Evolutionary conservation across 768 basidiomycete genomes (phyloP), one percentile per base, ranked within the genome.

Genomic region (Phlebiopsis gigantea): DNA sequence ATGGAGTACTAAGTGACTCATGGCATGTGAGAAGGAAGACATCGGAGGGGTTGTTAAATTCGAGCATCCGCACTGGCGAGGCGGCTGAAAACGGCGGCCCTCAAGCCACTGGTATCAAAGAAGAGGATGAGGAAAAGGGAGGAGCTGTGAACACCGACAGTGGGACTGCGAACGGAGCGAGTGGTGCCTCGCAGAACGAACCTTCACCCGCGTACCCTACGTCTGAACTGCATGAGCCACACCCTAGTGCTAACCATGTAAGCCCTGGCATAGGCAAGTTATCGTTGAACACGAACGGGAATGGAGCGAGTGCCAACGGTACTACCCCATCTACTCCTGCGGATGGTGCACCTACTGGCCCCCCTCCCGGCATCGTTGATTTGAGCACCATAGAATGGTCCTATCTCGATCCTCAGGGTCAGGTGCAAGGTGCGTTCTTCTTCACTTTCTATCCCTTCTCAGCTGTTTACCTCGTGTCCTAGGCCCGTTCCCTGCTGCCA

Each of bases 371-470:
- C 48, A 62, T 78, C 41, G 59, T 70, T 45, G 87, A 88, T 72
- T 74, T 81, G 29, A 76, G 79, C 26, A 78, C 71, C 60, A 71
- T 94, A 21, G 84, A 91, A 67, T 98, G 94, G 94, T 88, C 85
- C 22, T 98, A 98, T 70, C 81, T 93, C 49, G 94, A 98, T 67
- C 93, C 93, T 19, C 83, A 88, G 62, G 93, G 94, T n/a, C 82
- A 88, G 57, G 75, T 95, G 42, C 94, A 98, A 83, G 94, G 93
- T 92, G 63, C 62, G 72, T 62, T 2, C 41, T 15, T 45, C 8
- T 5, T 28, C 6, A 44, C 8, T 28, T 25, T 4, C 25, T 28
- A 8, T 41, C 2, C n/a, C 26, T 28, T 14, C 24, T 5, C 17
- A n/a, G 14, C 15, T 17, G 44, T 42, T 54, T 14, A 54, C 26